A percentile compares a stretch with the other conserved stretches of the same genome.
These are phyloP conservation scores for Pseudogymnoascus sp. DNA, from an alignment of 2,329 filamentous ascomycete genomes.

Conservation along the genomic window DNA sequence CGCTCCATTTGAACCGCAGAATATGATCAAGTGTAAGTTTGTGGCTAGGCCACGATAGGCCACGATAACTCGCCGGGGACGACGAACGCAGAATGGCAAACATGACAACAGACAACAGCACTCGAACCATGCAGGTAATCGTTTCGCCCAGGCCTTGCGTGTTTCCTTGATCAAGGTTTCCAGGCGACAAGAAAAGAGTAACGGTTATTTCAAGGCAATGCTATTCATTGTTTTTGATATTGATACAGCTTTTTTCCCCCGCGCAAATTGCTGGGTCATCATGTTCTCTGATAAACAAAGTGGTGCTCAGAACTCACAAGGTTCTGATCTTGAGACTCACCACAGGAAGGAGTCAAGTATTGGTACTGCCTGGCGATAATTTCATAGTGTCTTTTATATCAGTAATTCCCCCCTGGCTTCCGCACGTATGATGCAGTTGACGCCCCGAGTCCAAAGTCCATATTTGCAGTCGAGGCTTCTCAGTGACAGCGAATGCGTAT, in stretches of 20 bases:
- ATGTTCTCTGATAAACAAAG: background rate
- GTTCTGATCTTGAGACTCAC: background rate
- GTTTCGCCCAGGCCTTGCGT: background rate
- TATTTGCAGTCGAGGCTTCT: background rate
- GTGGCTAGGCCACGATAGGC: background rate
- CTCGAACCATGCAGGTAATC: background rate
- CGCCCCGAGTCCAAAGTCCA: background rate
- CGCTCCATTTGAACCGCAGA: background rate
- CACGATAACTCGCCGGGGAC: background rate
- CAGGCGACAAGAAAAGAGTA: background rate
- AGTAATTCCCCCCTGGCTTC: background rate
- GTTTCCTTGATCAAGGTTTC: background rate
- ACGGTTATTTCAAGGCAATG: background rate
- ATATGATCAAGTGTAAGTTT: background rate
- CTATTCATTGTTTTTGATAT: background rate
- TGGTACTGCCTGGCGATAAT: background rate
- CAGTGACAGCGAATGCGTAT: background rate
- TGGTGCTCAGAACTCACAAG: background rate
- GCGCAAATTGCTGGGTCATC: background rate
- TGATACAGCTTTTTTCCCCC: background rate
- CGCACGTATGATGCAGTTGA: background rate
- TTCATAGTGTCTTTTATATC: background rate
- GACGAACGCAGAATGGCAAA: background rate
- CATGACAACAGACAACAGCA: conserved; percentile 1
- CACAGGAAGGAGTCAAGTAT: background rate